phyloP scores from a whole-genome alignment of 2,329 filamentous ascomycete genomes.

The Aspergillus novofumigatus region DNA sequence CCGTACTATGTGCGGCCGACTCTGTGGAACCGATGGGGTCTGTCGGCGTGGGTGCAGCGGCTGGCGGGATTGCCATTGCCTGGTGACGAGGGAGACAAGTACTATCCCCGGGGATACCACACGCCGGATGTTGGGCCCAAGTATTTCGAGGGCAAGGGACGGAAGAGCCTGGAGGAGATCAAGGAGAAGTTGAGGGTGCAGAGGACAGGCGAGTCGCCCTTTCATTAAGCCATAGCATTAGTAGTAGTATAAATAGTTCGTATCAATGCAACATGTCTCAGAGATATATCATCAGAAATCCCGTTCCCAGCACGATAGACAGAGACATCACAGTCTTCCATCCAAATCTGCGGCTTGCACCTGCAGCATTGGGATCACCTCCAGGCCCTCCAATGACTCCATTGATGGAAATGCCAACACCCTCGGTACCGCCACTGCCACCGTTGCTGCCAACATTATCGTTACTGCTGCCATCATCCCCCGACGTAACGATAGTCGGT shows the following conservation, averaged over 20 bases:
- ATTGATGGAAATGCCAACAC: neutral
- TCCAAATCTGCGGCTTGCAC: neutral
- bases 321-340: neutral
- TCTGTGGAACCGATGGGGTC: conserved; percentile 61
- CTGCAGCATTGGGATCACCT: neutral
- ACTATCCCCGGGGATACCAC: conserved; percentile 46
- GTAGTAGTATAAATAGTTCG: conserved; percentile 43
- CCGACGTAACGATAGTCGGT: neutral
- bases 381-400: neutral
- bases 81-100: conserved; percentile 45
- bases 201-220: conserved; percentile 2
- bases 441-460: neutral
- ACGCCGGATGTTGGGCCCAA: conserved; percentile 60
- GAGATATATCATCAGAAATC: neutral
- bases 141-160: conserved; percentile 50
- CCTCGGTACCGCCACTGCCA: neutral
- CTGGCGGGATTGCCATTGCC: conserved; percentile 46
- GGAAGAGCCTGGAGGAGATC: conserved; percentile 22
- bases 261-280: conserved; percentile 23
- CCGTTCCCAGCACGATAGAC: neutral
- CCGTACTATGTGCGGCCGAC: conserved; percentile 63
- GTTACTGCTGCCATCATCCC: neutral
- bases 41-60: conserved; percentile 48
- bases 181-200: conserved; percentile 42
- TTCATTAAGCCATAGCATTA: neutral